Conservation (phyloP, 805 yeast species). For the Wickerhamomyces xylosicus region DNA sequence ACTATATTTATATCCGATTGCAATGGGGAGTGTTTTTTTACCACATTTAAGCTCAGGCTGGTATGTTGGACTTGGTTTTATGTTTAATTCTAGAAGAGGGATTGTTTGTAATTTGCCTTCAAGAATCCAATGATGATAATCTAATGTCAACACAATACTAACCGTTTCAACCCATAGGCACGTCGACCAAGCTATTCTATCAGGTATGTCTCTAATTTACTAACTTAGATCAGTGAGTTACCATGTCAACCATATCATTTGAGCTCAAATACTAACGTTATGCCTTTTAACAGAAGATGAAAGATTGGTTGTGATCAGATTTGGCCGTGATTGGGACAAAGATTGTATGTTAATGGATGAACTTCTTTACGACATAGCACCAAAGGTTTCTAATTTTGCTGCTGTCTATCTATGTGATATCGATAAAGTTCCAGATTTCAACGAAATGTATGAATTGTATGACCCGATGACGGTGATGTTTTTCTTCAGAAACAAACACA, state of each 20-base stretch:
- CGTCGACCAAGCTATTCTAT: slow-evolving; percentile 91
- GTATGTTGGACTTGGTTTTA: slow-evolving; percentile 7
- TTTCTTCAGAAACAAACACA: slow-evolving; percentile 84
- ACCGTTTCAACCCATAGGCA: slow-evolving; percentile 38
- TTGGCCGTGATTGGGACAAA: slow-evolving; percentile 70
- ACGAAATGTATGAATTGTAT: slow-evolving; percentile 76
- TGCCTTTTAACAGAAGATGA: slow-evolving; percentile 75
- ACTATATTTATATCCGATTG: no score
- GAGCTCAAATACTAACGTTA: slow-evolving; percentile 1
- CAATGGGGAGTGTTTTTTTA: slow-evolving; percentile 72
- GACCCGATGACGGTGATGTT: slow-evolving; percentile 93
- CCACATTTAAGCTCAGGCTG: slow-evolving; percentile 80
- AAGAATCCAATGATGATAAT: not conserved
- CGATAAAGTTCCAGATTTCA: slow-evolving; percentile 84
- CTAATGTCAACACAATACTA: slow-evolving; percentile 1
- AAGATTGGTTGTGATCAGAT: slow-evolving; percentile 76
- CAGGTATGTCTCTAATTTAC: slow-evolving; percentile 20
- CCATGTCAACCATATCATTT: not conserved
- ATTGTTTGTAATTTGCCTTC: no score
- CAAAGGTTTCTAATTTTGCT: slow-evolving; percentile 79
- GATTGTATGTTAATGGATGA: slow-evolving; percentile 92
- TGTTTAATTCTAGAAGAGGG: no score
- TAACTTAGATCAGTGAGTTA: not conserved
- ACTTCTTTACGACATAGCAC: slow-evolving; percentile 66
- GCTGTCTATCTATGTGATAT: slow-evolving; percentile 83